A percentile compares a stretch with the other conserved stretches of the same genome.
These are phyloP conservation scores for Candida morakotiae DNA, from an alignment of 805 yeast species.

Conservation along the genomic window DNA sequence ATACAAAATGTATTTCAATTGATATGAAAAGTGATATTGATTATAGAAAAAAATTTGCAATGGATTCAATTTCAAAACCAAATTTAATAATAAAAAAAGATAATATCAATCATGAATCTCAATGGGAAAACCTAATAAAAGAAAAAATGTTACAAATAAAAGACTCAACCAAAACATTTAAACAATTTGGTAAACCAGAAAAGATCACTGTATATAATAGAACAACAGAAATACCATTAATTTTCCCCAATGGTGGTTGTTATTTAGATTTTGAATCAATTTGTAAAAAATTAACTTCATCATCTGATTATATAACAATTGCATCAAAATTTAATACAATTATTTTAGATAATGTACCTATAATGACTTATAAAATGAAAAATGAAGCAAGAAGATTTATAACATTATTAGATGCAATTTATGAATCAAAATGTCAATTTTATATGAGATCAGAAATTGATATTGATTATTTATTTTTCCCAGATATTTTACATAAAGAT, in stretches of 20 bases:
- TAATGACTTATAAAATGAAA: slow-evolving; percentile 72
- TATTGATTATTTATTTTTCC: slow-evolving; percentile 59
- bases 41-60: slow-evolving; percentile 40
- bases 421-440: slow-evolving; percentile 70
- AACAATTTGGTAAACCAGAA: slow-evolving; percentile 15
- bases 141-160: slow-evolving; percentile 13
- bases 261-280: slow-evolving; percentile 49
- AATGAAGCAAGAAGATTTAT: slow-evolving; percentile 89
- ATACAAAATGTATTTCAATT: slow-evolving; percentile 53
- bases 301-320: slow-evolving; percentile 67
- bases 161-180: slow-evolving; percentile 6
- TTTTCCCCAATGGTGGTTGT: slow-evolving; percentile 37
- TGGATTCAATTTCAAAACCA: slow-evolving; percentile 15
- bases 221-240: slow-evolving; percentile 41
- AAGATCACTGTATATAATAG: slow-evolving; percentile 56
- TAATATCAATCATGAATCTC: slow-evolving; percentile 15
- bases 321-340: slow-evolving; percentile 58
- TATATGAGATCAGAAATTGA: slow-evolving; percentile 46
- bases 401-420: slow-evolving; percentile 92
- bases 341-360: slow-evolving; percentile 64
- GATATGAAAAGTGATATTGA: slow-evolving; percentile 61
- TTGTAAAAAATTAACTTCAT: slow-evolving; percentile 54
- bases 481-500: slow-evolving; percentile 31
- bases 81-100: slow-evolving; percentile 27
- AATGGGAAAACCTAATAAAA: slow-evolving; percentile 34